phyloP scores from a whole-genome alignment of 2,329 filamentous ascomycete genomes.

The Colletotrichum cuscutae region DNA sequence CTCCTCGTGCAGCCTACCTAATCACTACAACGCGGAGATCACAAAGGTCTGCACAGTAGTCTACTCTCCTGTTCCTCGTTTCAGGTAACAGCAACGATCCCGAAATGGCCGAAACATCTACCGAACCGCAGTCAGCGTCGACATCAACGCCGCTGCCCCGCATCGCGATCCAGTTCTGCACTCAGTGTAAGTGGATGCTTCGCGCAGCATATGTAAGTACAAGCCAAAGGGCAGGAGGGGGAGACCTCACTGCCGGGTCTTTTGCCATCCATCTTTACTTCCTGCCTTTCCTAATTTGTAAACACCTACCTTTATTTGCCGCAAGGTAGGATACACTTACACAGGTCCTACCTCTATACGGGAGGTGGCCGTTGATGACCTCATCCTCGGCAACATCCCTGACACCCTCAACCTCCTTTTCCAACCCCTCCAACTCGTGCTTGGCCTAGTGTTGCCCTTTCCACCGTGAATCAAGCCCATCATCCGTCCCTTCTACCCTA shows the following conservation, averaged over 20 bases:
- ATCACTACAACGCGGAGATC: neutral
- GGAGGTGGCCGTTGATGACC: slow-evolving; percentile 3
- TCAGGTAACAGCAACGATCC: neutral
- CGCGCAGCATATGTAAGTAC: slow-evolving; percentile 81
- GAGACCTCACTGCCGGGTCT: neutral
- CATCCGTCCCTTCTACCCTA: neutral
- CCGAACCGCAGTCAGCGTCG: neutral
- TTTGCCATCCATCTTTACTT: neutral
- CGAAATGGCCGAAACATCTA: slow-evolving; percentile 11
- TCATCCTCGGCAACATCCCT: slow-evolving; percentile 14
- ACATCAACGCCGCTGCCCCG: slow-evolving; percentile 65
- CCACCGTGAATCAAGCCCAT: neutral
- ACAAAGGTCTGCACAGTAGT: neutral
- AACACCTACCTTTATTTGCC: neutral
- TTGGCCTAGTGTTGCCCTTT: neutral
- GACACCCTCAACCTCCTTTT: neutral
- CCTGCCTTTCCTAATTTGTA: neutral
- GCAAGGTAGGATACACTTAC: neutral
- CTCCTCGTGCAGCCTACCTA: neutral
- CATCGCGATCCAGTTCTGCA: slow-evolving; percentile 91
- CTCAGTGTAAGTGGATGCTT: slow-evolving; percentile 93
- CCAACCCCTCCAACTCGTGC: neutral
- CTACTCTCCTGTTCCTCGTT: neutral
- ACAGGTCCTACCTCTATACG: neutral
- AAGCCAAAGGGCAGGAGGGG: neutral